phyloP scores from a whole-genome alignment of 352 stramenopile species.

The Phytophthora idaei region DNA sequence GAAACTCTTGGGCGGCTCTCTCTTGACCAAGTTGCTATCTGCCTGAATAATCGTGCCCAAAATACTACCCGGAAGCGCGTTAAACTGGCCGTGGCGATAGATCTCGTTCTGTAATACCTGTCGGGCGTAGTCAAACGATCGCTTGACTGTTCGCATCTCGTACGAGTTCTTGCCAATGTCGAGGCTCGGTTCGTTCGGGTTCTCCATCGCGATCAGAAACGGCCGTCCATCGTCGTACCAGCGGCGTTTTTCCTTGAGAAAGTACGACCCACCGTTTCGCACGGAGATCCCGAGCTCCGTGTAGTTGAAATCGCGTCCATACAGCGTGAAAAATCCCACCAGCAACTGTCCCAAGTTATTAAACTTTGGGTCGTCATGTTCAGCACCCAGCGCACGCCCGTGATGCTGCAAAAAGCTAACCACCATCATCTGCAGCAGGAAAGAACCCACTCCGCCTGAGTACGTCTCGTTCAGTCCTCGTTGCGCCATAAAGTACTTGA shows the following conservation, averaged over 20 bases:
- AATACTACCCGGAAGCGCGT: constrained; percentile 68
- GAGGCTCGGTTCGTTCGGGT: constrained; percentile 91
- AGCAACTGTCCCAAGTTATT: constrained; percentile 94
- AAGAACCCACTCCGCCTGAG: constrained; percentile 93
- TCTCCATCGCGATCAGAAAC: constrained; percentile 93
- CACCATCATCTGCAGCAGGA: constrained; percentile 95
- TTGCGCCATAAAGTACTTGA: constrained; percentile 97
- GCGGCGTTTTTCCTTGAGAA: constrained; percentile 86
- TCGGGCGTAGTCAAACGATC: constrained; percentile 90
- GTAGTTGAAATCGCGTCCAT: constrained; percentile 95
- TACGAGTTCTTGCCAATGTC: constrained; percentile 95
- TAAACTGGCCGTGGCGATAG: constrained; percentile 66
- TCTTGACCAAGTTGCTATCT: constrained; percentile 68
- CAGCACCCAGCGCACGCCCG: constrained; percentile 52
- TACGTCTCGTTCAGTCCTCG: constrained; percentile 95
- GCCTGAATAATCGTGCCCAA: constrained; percentile 76
- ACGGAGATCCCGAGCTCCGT: constrained; percentile 92
- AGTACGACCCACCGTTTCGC: constrained; percentile 92
- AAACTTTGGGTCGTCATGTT: constrained; percentile 68
- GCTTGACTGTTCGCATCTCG: constrained; percentile 90
- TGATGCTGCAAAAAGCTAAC: constrained; percentile 94
- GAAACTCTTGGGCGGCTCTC: constrained; percentile 57
- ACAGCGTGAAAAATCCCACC: constrained; percentile 96
- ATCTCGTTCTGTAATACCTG: constrained; percentile 81
- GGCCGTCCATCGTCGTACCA: constrained; percentile 78